Conservation (phyloP, 495 filamentous ascomycete genomes). For the Penicillium soppii region DNA sequence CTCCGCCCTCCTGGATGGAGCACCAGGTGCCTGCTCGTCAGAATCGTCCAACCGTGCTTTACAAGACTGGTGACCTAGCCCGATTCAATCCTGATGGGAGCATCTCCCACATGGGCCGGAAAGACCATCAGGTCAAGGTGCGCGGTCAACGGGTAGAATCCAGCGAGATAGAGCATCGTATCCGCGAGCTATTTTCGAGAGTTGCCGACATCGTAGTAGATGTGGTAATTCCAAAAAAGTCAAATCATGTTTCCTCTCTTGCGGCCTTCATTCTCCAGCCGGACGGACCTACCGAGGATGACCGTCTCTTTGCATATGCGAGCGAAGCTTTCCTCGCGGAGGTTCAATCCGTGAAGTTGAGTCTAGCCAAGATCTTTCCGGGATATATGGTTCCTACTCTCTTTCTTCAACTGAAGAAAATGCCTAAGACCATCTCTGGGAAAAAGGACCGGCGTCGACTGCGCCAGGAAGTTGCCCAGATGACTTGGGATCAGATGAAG, state of each 20-base stretch:
- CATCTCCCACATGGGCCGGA: background rate
- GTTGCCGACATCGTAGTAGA: no score
- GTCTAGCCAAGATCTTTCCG: no score
- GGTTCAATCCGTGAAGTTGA: no score
- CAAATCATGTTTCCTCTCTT: no score
- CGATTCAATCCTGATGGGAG: background rate
- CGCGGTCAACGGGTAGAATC: slow-evolving; percentile 6
- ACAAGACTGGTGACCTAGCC: slow-evolving; percentile 7
- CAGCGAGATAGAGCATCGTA: slow-evolving; percentile 3
- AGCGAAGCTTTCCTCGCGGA: no score
- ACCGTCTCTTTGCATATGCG: no score
- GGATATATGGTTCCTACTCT: slow-evolving; percentile 43
- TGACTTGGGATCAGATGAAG: no score
- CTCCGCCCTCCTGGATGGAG: background rate
- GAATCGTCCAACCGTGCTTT: background rate
- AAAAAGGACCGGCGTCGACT: background rate
- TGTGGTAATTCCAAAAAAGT: no score
- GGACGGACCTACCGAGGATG: no score
- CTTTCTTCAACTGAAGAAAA: slow-evolving; percentile 27
- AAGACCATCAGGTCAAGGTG: slow-evolving; percentile 8
- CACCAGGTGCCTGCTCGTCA: background rate
- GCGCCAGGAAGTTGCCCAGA: no score
- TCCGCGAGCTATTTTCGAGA: no score
- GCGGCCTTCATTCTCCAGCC: no score
- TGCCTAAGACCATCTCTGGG: background rate